Evolutionary conservation across 208 protist genomes (phyloP).

Genomic region (Crithidia mellificae): DNA sequence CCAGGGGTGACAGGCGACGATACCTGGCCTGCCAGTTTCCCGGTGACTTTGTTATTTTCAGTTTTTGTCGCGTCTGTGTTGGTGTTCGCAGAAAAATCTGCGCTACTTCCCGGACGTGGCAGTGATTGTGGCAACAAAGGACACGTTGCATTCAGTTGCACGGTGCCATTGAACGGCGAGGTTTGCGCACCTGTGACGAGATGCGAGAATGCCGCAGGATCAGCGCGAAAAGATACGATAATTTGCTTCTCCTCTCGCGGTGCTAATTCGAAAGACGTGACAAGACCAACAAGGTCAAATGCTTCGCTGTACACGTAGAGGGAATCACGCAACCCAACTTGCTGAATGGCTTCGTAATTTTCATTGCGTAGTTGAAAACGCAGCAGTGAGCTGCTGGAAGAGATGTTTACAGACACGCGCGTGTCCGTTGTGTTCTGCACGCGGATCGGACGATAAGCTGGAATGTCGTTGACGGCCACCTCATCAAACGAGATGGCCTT

Average conservation of each 20-base stretch:
- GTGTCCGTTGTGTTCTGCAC: constrained; percentile 45
- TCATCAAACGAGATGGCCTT: constrained; percentile 55
- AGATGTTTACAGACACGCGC: constrained; percentile 42
- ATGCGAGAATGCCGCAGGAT: constrained; percentile 54
- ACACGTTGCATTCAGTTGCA: constrained; percentile 41
- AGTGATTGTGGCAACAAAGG: background rate
- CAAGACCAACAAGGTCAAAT: constrained; percentile 62
- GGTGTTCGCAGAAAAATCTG: background rate
- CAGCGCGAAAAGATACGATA: constrained; percentile 59
- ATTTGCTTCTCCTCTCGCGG: constrained; percentile 53
- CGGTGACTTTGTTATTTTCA: background rate
- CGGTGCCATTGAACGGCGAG: constrained; percentile 39
- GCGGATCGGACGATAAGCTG: constrained; percentile 49
- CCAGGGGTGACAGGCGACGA: background rate
- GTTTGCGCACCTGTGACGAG: constrained; percentile 43
- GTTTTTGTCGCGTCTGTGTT: background rate
- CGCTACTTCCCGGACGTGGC: background rate
- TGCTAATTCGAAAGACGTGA: constrained; percentile 42
- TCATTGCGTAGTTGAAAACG: constrained; percentile 66
- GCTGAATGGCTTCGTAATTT: constrained; percentile 42
- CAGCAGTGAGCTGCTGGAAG: constrained; percentile 38
- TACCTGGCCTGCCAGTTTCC: background rate
- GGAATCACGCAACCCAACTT: constrained; percentile 16
- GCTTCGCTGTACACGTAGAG: constrained; percentile 52
- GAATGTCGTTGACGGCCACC: constrained; percentile 70